Conservation (phyloP, 106 monocot species). For the Acorus gramineus region DNA sequence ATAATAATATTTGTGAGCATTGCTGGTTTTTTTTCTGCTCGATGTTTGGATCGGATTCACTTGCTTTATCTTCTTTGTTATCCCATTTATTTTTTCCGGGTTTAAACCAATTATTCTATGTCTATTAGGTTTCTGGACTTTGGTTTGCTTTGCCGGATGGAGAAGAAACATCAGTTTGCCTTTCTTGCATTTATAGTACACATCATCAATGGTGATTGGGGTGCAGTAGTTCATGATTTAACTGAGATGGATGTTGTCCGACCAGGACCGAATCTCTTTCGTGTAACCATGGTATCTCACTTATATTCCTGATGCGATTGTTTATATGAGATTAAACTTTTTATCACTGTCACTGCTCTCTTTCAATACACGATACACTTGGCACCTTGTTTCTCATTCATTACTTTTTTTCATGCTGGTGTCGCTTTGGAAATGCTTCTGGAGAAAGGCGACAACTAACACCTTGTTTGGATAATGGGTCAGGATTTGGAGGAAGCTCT, state of each 20-base stretch:
- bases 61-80: not conserved
- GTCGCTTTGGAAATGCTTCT: too few relatives aligned
- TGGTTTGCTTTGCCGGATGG: conserved; percentile 92
- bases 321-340: not conserved
- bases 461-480: not conserved
- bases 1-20: not conserved
- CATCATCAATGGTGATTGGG: conserved; percentile 87
- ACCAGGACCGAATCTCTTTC: conserved; percentile 49
- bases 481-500: conserved; percentile 83
- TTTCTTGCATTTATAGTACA: conserved; percentile 91
- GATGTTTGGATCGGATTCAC: not conserved
- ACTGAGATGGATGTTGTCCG: conserved; percentile 75
- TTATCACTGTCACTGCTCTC: too few relatives aligned
- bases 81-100: not conserved
- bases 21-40: not conserved
- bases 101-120: conserved; percentile 3
- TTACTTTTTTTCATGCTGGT: too few relatives aligned
- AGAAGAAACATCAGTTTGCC: conserved; percentile 81
- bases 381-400: too few relatives aligned
- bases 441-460: too few relatives aligned
- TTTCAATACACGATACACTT: too few relatives aligned
- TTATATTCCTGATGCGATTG: not conserved
- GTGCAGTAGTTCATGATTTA: conserved; percentile 68
- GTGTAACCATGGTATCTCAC: conserved; percentile 57
- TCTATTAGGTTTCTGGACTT: conserved; percentile 85